phyloP scores from a whole-genome alignment of 2,329 filamentous ascomycete species.

The Cladosporium sphaerospermum region DNA sequence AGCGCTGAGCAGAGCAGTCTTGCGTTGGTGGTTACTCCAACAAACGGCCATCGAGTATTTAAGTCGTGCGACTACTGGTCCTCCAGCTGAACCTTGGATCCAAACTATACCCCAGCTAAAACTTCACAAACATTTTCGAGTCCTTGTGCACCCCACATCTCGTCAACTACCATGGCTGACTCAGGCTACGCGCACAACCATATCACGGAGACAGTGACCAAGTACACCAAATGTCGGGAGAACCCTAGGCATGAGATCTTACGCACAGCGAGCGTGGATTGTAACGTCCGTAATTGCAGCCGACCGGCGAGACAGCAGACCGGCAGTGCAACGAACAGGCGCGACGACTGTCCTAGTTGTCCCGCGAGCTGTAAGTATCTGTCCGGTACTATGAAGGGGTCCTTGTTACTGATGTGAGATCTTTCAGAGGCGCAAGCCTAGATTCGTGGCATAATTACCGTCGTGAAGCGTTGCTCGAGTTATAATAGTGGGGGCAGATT shows the following conservation, averaged over 20 bases:
- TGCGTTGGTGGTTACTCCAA: too few relatives aligned
- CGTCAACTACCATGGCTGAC: not conserved
- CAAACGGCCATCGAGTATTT: too few relatives aligned
- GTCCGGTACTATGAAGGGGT: not conserved
- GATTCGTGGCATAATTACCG: too few relatives aligned
- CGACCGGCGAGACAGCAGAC: not conserved
- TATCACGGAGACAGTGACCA: not conserved
- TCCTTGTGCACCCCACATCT: too few relatives aligned
- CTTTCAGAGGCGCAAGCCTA: not conserved
- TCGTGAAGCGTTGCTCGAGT: too few relatives aligned
- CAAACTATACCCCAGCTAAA: too few relatives aligned
- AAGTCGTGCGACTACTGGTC: too few relatives aligned
- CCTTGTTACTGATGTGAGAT: not conserved
- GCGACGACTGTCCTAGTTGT: not conserved
- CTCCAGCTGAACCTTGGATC: too few relatives aligned
- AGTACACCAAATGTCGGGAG: not conserved
- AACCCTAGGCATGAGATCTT: not conserved
- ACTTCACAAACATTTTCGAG: too few relatives aligned
- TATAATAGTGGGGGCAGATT: too few relatives aligned
- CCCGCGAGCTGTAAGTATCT: not conserved
- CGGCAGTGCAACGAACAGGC: not conserved
- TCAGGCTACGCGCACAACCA: not conserved
- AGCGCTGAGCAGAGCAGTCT: too few relatives aligned
- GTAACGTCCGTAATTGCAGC: too few relatives aligned
- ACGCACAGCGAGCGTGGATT: not conserved